Percentiles rank a stretch among this genome's conserved stretches.
These are phyloP conservation scores for Linaria vulgaris DNA, from an alignment of 257 asterid genomes.

Conservation along the genomic window DNA sequence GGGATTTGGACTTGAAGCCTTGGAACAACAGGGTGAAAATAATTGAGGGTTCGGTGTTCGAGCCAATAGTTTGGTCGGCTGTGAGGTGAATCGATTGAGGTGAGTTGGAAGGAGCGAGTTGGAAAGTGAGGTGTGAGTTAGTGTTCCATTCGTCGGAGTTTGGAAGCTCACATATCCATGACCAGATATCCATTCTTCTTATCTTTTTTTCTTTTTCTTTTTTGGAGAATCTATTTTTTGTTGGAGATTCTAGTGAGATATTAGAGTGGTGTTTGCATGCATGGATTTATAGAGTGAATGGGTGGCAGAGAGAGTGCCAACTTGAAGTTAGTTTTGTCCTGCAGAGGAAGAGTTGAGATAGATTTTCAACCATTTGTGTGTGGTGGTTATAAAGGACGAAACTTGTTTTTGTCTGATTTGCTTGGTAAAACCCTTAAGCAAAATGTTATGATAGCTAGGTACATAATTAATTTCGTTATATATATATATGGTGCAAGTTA, in stretches of 20 bases:
- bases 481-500: no score
- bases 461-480: no score
- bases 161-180: constrained; percentile 84
- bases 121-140: constrained; percentile 39
- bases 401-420: constrained; percentile 26
- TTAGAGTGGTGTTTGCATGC: not conserved
- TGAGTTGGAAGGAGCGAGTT: constrained; percentile 42
- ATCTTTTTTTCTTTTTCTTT: not conserved
- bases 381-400: constrained; percentile 28
- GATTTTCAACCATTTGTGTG: constrained; percentile 6
- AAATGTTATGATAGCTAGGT: no score
- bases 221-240: not conserved
- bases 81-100: constrained; percentile 45
- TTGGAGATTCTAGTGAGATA: not conserved
- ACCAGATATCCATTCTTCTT: constrained; percentile 68
- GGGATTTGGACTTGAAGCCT: constrained; percentile 35
- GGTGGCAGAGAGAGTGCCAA: constrained; percentile 56
- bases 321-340: constrained; percentile 52
- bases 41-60: constrained; percentile 33
- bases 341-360: constrained; percentile 18
- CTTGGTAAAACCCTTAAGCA: no score
- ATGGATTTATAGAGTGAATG: constrained; percentile 39
- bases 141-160: constrained; percentile 47
- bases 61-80: constrained; percentile 41
- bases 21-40: constrained; percentile 46